Percentiles rank a stretch among this genome's conserved stretches.
Evolutionary conservation across 192 early-diverging fungal species (phyloP).

Genomic region (Tieghemiomyces parasiticus): DNA sequence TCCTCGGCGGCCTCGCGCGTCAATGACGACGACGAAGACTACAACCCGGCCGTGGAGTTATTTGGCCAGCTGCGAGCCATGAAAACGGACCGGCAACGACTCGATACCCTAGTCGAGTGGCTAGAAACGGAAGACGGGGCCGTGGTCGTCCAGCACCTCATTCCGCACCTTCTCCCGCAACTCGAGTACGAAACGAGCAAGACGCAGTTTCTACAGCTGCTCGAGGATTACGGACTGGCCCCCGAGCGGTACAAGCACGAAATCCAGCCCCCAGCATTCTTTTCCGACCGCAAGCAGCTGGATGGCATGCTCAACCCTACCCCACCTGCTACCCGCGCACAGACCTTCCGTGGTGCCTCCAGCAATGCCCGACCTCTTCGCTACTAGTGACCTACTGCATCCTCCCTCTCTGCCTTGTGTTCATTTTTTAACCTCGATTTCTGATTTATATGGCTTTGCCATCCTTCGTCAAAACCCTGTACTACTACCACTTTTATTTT

Average conservation of each 20-base stretch:
- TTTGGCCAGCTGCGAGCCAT: not conserved
- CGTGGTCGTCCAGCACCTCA: not conserved
- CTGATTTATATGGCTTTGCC: too few relatives aligned
- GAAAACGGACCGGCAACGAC: slow-evolving; percentile 10
- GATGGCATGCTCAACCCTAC: slow-evolving; percentile 5
- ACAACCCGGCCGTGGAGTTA: not conserved
- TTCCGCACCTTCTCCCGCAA: slow-evolving; percentile 4
- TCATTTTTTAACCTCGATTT: too few relatives aligned
- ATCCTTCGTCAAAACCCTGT: too few relatives aligned
- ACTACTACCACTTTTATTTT: too few relatives aligned
- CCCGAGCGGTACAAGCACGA: slow-evolving; percentile 5
- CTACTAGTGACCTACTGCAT: too few relatives aligned
- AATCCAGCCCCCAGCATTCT: slow-evolving; percentile 8
- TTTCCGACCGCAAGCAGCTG: slow-evolving; percentile 7
- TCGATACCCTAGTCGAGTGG: slow-evolving; percentile 6
- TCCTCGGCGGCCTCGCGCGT: not conserved
- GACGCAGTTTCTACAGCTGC: not conserved
- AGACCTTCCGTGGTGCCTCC: not conserved
- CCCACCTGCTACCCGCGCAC: not conserved
- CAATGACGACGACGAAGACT: not conserved
- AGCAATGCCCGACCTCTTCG: not conserved
- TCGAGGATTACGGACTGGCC: not conserved
- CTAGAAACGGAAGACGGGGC: not conserved
- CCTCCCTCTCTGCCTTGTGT: too few relatives aligned
- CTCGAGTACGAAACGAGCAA: slow-evolving; percentile 10